Evolutionary conservation across 345 rosid species (phyloP).

Genomic region (Microthlaspi erraticum): DNA sequence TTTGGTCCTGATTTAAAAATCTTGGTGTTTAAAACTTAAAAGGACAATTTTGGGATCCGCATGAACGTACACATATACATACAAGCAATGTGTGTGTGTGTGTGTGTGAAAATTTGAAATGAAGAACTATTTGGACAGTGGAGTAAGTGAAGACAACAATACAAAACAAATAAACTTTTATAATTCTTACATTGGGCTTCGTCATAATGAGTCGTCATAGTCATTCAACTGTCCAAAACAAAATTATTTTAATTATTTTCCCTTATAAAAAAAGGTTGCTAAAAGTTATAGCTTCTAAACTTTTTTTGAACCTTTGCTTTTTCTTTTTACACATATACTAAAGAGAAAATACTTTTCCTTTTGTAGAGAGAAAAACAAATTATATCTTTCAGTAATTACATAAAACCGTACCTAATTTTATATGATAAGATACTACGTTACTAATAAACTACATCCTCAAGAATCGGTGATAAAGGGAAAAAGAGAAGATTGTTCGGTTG

Average conservation of each 20-base stretch:
- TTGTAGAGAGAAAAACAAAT: background rate
- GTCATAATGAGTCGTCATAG: slow-evolving; percentile 49
- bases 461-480: background rate
- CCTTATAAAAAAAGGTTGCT: slow-evolving; percentile 25
- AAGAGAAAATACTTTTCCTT: background rate
- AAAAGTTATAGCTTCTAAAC: slow-evolving; percentile 37
- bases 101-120: slow-evolving; percentile 31
- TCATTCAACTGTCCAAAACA: slow-evolving; percentile 44
- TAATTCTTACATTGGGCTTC: slow-evolving; percentile 42
- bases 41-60: slow-evolving; percentile 18
- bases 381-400: slow-evolving; percentile 3
- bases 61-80: background rate
- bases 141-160: slow-evolving; percentile 45
- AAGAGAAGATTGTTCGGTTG: slow-evolving; percentile 9
- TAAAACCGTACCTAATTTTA: background rate
- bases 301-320: slow-evolving; percentile 39
- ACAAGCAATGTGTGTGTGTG: background rate
- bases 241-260: slow-evolving; percentile 8
- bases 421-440: background rate
- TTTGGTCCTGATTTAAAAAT: background rate
- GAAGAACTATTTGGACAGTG: slow-evolving; percentile 39
- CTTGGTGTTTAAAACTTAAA: background rate
- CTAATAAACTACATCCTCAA: background rate
- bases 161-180: slow-evolving; percentile 43
- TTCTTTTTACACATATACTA: slow-evolving; percentile 18